phyloP scores from a whole-genome alignment of 1,284 basidiomycete species.

The Apiotrichum siamense region DNA sequence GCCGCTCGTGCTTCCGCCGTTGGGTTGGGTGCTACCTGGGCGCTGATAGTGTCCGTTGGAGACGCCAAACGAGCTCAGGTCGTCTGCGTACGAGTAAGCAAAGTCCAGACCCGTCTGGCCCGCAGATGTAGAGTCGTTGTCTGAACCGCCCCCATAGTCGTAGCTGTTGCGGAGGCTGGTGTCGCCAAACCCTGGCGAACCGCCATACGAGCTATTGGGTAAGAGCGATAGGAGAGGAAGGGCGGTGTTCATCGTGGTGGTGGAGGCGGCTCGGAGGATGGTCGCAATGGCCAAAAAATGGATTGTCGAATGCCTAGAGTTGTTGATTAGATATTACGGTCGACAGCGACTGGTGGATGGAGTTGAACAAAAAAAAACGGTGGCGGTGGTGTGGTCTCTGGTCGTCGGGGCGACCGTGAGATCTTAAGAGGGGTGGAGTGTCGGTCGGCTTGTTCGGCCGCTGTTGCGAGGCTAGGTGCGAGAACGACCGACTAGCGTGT shows the following conservation, averaged over 20 bases:
- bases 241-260: slow-evolving; percentile 14
- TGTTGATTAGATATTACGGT: too few species aligned
- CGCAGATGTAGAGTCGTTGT: slow-evolving; percentile 9
- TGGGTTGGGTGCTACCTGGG: slow-evolving; percentile 2
- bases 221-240: slow-evolving; percentile 17
- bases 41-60: slow-evolving; percentile 11
- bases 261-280: background rate
- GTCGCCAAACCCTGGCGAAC: slow-evolving; percentile 8
- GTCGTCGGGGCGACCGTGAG: too few species aligned
- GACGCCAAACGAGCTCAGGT: slow-evolving; percentile 8
- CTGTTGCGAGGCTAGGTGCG: too few species aligned
- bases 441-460: too few species aligned
- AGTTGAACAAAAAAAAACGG: too few species aligned
- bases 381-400: too few species aligned
- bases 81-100: slow-evolving; percentile 10
- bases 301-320: background rate
- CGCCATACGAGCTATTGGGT: slow-evolving; percentile 14
- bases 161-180: slow-evolving; percentile 7
- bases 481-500: too few species aligned
- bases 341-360: too few species aligned
- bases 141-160: slow-evolving; percentile 16
- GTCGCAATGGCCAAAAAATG: background rate
- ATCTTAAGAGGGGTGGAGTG: too few species aligned
- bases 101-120: slow-evolving; percentile 7
- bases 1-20: slow-evolving; percentile 1